Conservation (phyloP, 108 stramenopile species). For the Cyclostephanos invisitatus region DNA sequence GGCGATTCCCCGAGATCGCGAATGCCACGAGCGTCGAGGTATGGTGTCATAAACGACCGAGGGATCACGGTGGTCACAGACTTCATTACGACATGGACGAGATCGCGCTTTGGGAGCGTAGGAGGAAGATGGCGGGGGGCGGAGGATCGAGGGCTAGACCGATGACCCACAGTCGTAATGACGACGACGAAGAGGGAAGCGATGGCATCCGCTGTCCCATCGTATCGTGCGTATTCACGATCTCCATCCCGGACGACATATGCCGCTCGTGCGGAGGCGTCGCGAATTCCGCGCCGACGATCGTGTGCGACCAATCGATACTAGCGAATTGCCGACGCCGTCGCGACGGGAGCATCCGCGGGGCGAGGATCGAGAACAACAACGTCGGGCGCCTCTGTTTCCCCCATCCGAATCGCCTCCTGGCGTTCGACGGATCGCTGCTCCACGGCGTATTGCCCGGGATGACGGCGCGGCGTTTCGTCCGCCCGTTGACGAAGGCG, state of each 20-base stretch:
- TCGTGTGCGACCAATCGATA: slow-evolving; percentile 46
- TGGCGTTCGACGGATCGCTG: slow-evolving; percentile 58
- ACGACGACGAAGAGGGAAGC: neutral
- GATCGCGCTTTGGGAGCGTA: slow-evolving; percentile 18
- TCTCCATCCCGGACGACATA: slow-evolving; percentile 27
- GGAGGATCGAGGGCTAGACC: neutral
- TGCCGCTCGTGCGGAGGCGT: slow-evolving; percentile 18
- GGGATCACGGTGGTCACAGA: slow-evolving; percentile 43
- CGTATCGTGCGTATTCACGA: slow-evolving; percentile 46
- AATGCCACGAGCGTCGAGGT: slow-evolving; percentile 50
- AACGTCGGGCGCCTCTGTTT: slow-evolving; percentile 52
- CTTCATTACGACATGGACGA: slow-evolving; percentile 55
- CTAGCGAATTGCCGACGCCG: neutral
- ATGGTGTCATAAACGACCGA: slow-evolving; percentile 46
- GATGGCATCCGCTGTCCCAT: slow-evolving; percentile 41
- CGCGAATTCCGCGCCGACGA: slow-evolving; percentile 39
- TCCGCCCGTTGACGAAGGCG: neutral
- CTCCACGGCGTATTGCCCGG: slow-evolving; percentile 69
- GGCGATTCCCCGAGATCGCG: slow-evolving; percentile 26
- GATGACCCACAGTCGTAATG: neutral
- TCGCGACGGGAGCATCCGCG: neutral
- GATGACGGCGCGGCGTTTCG: slow-evolving; percentile 22
- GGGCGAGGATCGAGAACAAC: neutral
- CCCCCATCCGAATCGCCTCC: slow-evolving; percentile 41
- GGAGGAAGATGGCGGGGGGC: neutral